Percentiles rank a stretch among this genome's conserved stretches.
Evolutionary conservation across 176 grass and related monocot genomes (phyloP).

Genomic region (Bolboschoenus planiculmis): DNA sequence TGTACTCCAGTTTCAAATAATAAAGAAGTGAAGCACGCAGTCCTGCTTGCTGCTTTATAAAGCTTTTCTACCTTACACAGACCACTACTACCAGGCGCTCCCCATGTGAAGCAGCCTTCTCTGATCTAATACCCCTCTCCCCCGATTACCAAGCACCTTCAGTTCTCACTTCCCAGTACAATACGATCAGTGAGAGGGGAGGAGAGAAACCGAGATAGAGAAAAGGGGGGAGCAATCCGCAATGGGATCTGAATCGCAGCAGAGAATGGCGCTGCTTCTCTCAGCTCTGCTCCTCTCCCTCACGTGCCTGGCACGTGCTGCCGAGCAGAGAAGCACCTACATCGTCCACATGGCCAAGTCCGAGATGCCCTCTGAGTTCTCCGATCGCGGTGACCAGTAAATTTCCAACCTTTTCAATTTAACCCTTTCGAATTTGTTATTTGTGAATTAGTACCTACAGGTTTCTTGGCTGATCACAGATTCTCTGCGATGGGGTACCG

Average conservation of each 20-base stretch:
- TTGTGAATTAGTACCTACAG: background rate
- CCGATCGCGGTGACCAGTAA: conserved; percentile 45
- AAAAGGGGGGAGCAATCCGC: background rate
- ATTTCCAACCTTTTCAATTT: background rate
- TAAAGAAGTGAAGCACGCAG: background rate
- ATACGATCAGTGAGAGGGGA: background rate
- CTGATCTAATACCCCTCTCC: background rate
- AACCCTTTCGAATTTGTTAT: background rate
- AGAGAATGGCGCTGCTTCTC: conserved; percentile 10
- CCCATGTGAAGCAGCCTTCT: conserved; percentile 22
- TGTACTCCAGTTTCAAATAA: background rate
- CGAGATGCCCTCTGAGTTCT: conserved; percentile 56
- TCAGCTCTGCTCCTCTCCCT: background rate
- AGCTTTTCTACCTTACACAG: background rate
- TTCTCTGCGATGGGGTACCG: background rate
- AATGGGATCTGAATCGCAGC: conserved; percentile 14
- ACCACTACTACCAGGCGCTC: background rate
- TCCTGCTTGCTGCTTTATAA: background rate
- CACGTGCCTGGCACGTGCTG: conserved; percentile 15
- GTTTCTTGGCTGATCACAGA: background rate
- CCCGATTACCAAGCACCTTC: background rate
- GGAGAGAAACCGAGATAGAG: background rate
- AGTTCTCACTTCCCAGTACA: background rate
- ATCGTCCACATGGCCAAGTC: conserved; percentile 73
- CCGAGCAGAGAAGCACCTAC: conserved; percentile 43